Evolutionary conservation across 352 stramenopile genomes (phyloP).

Genomic region (Pythium monospermum): DNA sequence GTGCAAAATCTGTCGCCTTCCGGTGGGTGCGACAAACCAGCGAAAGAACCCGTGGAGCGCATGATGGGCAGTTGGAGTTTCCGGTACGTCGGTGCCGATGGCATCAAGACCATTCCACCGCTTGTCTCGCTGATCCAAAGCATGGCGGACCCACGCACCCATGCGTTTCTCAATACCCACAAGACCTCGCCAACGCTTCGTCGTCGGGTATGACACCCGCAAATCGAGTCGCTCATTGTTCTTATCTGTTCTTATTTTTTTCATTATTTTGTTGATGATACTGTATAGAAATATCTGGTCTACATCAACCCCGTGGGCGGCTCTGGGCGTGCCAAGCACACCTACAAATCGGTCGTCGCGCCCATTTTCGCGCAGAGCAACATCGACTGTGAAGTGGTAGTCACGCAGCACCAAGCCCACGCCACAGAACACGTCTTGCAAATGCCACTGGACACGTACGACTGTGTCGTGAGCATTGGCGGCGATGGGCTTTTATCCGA

Average conservation of each 20-base stretch:
- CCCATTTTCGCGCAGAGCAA: constrained; percentile 50
- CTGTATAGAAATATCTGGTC: constrained; percentile 44
- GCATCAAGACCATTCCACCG: constrained; percentile 21
- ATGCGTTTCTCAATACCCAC: constrained; percentile 20
- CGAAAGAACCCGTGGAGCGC: constrained; percentile 19
- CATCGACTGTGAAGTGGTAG: constrained; percentile 46
- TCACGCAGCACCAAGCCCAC: constrained; percentile 49
- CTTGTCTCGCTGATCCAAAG: constrained; percentile 38
- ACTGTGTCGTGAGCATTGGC: constrained; percentile 61
- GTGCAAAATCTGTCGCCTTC: constrained; percentile 14
- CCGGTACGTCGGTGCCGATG: constrained; percentile 26
- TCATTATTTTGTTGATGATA: not conserved
- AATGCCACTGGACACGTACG: constrained; percentile 45
- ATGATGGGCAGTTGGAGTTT: constrained; percentile 47
- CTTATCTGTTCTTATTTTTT: not conserved
- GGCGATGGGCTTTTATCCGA: constrained; percentile 69
- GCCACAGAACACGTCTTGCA: constrained; percentile 44
- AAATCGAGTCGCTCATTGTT: not conserved
- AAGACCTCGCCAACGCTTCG: constrained; percentile 12
- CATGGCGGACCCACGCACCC: constrained; percentile 39
- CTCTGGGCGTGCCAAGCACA: constrained; percentile 40
- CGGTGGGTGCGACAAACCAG: constrained; percentile 2
- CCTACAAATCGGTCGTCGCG: constrained; percentile 42
- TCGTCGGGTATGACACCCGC: constrained; percentile 30
- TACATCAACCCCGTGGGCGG: constrained; percentile 69